phyloP scores from a whole-genome alignment of 257 asterid species.

The Nyctanthes arbortristis region DNA sequence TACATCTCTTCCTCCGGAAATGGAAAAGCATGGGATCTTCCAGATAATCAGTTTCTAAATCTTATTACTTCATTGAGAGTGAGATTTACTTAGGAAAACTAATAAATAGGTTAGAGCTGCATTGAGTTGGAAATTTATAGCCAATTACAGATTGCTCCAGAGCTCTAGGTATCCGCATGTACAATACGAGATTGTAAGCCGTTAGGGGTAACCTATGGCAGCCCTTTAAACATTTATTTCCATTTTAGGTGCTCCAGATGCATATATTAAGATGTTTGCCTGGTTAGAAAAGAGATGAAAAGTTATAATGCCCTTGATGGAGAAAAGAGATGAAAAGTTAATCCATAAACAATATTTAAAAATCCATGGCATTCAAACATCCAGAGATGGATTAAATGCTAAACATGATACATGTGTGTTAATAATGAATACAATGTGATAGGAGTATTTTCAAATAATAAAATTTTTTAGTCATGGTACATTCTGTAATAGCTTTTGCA shows the following conservation, averaged over 20 bases:
- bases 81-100: too few relatives aligned
- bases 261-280: not conserved
- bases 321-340: slow-evolving; percentile 11
- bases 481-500: not conserved
- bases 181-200: not conserved
- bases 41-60: too few relatives aligned
- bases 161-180: not conserved
- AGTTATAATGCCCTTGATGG: slow-evolving; percentile 66
- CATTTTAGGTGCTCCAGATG: not conserved
- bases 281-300: not conserved
- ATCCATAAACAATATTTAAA: slow-evolving; percentile 5
- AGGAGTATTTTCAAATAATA: too few relatives aligned
- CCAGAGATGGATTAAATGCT: not conserved
- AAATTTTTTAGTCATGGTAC: not conserved
- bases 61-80: too few relatives aligned
- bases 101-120: too few relatives aligned
- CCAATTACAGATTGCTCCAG: not conserved
- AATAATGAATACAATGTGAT: not conserved
- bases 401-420: not conserved
- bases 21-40: too few relatives aligned
- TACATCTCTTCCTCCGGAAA: not conserved
- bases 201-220: too few relatives aligned
- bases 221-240: not conserved
- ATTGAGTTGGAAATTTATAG: too few relatives aligned
- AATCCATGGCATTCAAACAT: too few relatives aligned